Conservation (phyloP, 768 basidiomycete species). For the Amanita pallidorosea region DNA sequence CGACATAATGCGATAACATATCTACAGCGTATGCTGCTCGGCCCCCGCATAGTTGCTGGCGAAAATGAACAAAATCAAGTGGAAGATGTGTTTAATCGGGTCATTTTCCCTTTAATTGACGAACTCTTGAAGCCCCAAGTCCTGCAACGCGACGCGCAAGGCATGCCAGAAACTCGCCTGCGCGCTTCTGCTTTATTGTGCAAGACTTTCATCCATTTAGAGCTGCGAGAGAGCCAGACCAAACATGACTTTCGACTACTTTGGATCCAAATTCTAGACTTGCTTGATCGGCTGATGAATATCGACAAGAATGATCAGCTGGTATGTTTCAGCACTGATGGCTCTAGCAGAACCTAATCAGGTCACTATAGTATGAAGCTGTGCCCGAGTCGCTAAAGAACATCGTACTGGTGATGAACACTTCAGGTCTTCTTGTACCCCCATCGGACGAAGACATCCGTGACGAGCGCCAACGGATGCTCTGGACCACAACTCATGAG, state of each 20-base stretch:
- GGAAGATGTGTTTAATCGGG: constrained; percentile 78
- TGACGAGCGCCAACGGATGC: constrained; percentile 47
- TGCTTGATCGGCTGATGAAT: constrained; percentile 83
- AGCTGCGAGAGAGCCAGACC: constrained; percentile 55
- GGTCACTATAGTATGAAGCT: constrained; percentile 67
- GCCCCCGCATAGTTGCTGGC: constrained; percentile 56
- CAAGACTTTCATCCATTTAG: constrained; percentile 93
- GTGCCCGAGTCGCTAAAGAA: constrained; percentile 96
- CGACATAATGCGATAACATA: constrained; percentile 72
- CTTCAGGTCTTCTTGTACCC: constrained; percentile 73
- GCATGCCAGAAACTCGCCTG: constrained; percentile 86
- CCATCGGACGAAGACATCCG: constrained; percentile 32
- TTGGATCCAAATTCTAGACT: constrained; percentile 86
- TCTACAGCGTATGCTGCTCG: constrained; percentile 77
- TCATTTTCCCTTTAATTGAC: constrained; percentile 86
- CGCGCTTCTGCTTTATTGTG: constrained; percentile 84
- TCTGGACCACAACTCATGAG: constrained; percentile 83
- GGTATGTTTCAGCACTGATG: constrained; percentile 36
- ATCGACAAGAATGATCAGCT: constrained; percentile 78
- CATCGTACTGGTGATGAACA: constrained; percentile 92
- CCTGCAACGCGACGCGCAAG: constrained; percentile 66
- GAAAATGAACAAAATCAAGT: constrained; percentile 51
- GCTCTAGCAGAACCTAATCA: neutral
- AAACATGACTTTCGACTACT: constrained; percentile 58
- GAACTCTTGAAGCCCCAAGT: constrained; percentile 83